Base-by-base conservation (phyloP, 257 asterid species). In the Nicotiana benthamiana region DNA sequence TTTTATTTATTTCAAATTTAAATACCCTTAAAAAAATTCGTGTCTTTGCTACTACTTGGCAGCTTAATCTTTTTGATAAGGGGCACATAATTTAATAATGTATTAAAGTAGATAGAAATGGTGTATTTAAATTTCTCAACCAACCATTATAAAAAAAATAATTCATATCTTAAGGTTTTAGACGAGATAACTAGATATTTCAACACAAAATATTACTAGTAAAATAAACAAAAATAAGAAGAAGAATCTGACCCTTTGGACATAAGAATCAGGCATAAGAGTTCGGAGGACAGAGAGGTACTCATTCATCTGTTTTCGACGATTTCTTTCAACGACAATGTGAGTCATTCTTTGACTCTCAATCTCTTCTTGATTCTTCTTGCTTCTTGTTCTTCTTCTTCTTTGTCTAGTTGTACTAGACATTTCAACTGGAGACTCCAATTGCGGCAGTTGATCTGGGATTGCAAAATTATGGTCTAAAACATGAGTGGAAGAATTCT, bases 281-380 rank as follows among this genome's bases (percentile, higher is more conserved):
- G 64, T 60, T 6, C 87, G 86, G 81, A 87, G 85, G 10, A 82
- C 76, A 0, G 88, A 76, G 62, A 87, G 90, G 80, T 83, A 83
- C 15, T 87, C 88, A 30, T 87, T 87, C 90, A 85, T 87, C 77
- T 82, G 89, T 79, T 82, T 85, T 51, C 90, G 75, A 51, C 90
- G 88, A 79, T 87, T 87, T 40, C 90, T 68, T 63, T 87, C 90
- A 2, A 86, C 84, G 3, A 87, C 85, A 83, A 87, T 87, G 87
- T 87, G 90, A 46, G 90, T 85, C 86, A 83, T 87, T 70, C 90
- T 85, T 70, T 87, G 90, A 22, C 79, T 84, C 75, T 87, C 88
- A 46, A 87, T 80, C 79, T 87, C 89, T 80, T 85, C 85, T 18
- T 36, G 6, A 65, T 87, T 83, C 87, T 83, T 85, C 74, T 63